Base-by-base conservation (phyloP, 345 rosid species). In the Conringia planisiliqua region DNA sequence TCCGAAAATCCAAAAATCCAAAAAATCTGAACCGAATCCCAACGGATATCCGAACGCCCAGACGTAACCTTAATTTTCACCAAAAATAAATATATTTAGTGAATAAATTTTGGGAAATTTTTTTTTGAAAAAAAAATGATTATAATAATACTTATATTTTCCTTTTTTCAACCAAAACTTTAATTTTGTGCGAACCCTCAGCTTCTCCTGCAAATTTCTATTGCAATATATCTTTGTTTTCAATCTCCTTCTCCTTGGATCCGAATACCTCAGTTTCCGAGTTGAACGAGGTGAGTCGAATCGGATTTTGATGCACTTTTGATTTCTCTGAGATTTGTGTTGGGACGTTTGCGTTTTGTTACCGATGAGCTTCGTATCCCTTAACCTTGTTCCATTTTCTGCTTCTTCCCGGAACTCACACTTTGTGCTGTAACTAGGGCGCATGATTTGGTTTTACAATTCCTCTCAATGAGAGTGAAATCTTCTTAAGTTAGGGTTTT, bases 401-500 rank as follows among this genome's bases (percentile, higher is more conserved):
- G 50, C 17, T 38, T 72, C 26, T 33, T 17, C 68, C 39, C 26
- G 7, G 33, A 17, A 32, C 3, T 64, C 11, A 5, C 3, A 16
- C 27, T 29, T 9, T 29, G n/a, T 8, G 16, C 4, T 72, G 7
- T 38, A 13, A 0, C 38, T n/a, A 26, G 26, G 52, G 26, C 6
- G 3, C 18, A 57, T 24, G 47, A 60, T 26, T 70, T 48, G 29
- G 39, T 61, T 71, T 39, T 5, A 10, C 48, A 3, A 35, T 35
- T 13, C 38, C 38, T 36, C 43, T 29, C 42, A 13, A 4, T n/a
- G 4, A 6, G 51, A 51, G 16, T 18, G 20, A 47, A 26, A 26
- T 47, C 66, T 24, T 44, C 18, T 17, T 35, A 56, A 44, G 44
- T 46, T 74, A 74, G 73, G 78, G 61, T 46, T 73, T 55, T 22